Percentiles rank a stretch among this genome's conserved stretches.
phyloP scores from a whole-genome alignment of 495 filamentous ascomycete genomes.

The Talaromyces nanjingensis region DNA sequence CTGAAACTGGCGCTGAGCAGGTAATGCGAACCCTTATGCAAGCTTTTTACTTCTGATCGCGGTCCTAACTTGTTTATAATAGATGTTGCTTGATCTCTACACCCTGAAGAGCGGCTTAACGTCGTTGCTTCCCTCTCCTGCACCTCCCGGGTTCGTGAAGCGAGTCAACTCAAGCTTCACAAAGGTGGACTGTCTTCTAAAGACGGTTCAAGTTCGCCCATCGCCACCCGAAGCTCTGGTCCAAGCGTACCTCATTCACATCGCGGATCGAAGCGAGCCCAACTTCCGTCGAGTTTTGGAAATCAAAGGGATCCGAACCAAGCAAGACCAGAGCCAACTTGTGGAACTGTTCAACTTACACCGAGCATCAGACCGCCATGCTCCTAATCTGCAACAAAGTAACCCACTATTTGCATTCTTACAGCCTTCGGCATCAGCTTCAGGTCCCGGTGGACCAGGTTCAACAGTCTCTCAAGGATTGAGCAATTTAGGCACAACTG shows the following conservation, averaged over 20 bases:
- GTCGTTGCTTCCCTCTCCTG: constrained; percentile 32
- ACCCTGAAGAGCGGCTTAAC: constrained; percentile 76
- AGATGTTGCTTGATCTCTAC: constrained; percentile 94
- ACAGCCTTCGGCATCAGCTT: constrained; percentile 25
- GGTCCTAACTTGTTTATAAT: not conserved
- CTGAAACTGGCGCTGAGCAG: constrained; percentile 94
- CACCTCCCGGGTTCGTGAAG: constrained; percentile 68
- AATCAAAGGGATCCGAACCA: constrained; percentile 74
- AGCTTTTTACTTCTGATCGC: not conserved
- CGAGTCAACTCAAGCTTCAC: constrained; percentile 79
- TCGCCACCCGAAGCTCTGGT: constrained; percentile 89
- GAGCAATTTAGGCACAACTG: constrained; percentile 23
- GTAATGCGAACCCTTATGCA: constrained; percentile 25
- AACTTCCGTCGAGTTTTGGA: constrained; percentile 98
- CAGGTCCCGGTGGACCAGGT: constrained; percentile 21
- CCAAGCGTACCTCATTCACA: constrained; percentile 93
- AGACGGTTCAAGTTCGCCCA: constrained; percentile 91
- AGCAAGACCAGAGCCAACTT: constrained; percentile 72
- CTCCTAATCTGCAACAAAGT: constrained; percentile 34
- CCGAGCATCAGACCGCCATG: constrained; percentile 51
- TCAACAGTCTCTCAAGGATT: constrained; percentile 32
- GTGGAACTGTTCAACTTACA: constrained; percentile 87
- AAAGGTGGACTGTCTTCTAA: constrained; percentile 86
- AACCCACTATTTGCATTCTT: constrained; percentile 36
- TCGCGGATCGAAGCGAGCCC: constrained; percentile 79